Percentiles rank a stretch among this genome's conserved stretches.
Conservation (phyloP, 768 basidiomycete species). For the Suillus occidentalis region DNA sequence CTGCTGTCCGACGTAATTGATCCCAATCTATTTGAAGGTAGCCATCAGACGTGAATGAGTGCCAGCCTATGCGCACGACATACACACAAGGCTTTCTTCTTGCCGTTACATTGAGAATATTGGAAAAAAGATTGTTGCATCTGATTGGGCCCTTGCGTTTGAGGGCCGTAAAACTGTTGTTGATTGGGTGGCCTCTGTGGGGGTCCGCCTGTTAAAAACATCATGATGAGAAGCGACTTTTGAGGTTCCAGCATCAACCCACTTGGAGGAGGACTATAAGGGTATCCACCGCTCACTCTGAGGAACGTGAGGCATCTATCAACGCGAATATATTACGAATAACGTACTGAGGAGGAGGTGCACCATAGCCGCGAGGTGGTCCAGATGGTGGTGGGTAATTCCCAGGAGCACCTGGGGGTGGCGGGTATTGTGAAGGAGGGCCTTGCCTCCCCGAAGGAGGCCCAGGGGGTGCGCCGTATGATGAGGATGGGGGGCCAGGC, state of each 20-base stretch:
- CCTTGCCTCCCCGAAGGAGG: conserved; percentile 18
- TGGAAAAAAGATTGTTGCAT: conserved; percentile 69
- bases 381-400: conserved; percentile 19
- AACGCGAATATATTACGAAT: conserved; percentile 9
- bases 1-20: conserved; percentile 75
- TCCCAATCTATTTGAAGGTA: conserved; percentile 63
- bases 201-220: conserved; percentile 28
- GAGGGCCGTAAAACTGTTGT: conserved; percentile 64
- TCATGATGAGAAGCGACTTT: not conserved
- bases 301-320: conserved; percentile 7
- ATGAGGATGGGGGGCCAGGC: conserved; percentile 16
- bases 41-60: not conserved
- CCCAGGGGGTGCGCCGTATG: conserved; percentile 19
- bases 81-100: conserved; percentile 86
- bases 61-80: conserved; percentile 27
- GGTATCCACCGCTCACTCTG: conserved; percentile 2
- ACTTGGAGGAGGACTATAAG: conserved; percentile 10
- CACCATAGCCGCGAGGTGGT: conserved; percentile 15
- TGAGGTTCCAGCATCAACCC: not conserved
- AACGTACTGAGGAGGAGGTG: conserved; percentile 5
- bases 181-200: conserved; percentile 56
- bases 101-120: conserved; percentile 87
- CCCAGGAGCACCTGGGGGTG: conserved; percentile 1
- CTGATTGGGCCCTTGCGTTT: conserved; percentile 45
- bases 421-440: conserved; percentile 16